Evolutionary conservation across 768 basidiomycete genomes (phyloP).

Genomic region (Mycena floridula): DNA sequence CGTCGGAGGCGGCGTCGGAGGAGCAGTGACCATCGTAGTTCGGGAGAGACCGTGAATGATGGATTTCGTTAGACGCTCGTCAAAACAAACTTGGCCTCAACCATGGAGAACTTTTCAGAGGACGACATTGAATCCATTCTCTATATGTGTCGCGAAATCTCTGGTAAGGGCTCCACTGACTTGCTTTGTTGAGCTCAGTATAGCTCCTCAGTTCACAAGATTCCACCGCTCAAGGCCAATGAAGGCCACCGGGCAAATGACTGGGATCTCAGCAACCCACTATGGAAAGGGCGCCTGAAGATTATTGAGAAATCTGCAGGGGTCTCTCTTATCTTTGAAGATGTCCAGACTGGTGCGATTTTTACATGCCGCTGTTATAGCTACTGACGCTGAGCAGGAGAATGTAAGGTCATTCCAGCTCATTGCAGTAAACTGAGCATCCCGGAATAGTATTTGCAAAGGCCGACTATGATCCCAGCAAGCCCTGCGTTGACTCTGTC

Average conservation of each 20-base stretch:
- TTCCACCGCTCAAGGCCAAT: constrained; percentile 79
- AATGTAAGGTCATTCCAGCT: constrained; percentile 44
- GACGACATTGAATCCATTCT: constrained; percentile 89
- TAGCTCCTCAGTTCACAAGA: constrained; percentile 69
- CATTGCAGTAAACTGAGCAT: constrained; percentile 10
- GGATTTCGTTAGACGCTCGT: background rate
- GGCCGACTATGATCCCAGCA: constrained; percentile 71
- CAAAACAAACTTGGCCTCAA: constrained; percentile 1
- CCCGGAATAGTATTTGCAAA: constrained; percentile 70
- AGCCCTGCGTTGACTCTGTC: constrained; percentile 90
- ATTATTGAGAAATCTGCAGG: constrained; percentile 72
- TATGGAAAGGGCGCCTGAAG: constrained; percentile 91
- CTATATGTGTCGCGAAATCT: constrained; percentile 86
- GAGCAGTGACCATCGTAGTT: constrained; percentile 46
- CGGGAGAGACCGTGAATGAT: background rate
- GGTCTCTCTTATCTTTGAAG: constrained; percentile 75
- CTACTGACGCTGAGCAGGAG: constrained; percentile 35
- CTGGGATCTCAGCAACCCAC: constrained; percentile 78
- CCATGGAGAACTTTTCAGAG: constrained; percentile 46
- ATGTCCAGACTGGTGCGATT: constrained; percentile 64
- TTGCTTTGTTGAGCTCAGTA: constrained; percentile 8
- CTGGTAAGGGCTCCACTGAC: constrained; percentile 43
- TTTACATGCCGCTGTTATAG: background rate
- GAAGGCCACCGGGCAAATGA: constrained; percentile 90
- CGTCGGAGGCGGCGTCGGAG: constrained; percentile 58